Evolutionary conservation across 306 rosid species (phyloP), one percentile per base, ranked within the genome.

Genomic region (Quercus aquifolioides): DNA sequence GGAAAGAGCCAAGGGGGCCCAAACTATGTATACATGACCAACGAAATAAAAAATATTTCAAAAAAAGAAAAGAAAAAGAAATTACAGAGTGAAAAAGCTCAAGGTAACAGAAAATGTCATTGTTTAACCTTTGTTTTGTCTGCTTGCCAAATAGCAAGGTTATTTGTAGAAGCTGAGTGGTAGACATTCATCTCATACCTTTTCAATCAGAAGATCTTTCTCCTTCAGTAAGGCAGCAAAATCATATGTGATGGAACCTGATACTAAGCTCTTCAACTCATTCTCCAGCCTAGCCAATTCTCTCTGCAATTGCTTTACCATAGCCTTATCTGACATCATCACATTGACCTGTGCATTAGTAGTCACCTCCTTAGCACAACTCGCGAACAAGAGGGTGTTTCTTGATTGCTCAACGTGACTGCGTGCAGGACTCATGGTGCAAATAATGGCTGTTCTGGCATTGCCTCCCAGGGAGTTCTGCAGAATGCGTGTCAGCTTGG

Each of bases 391-490:
- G 52, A 94, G 85, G 41, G 99, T 89, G 83, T 92, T 94, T 82
- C 89, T 92, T 52, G 99, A 91, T 85, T 94, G 99, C 85, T 92
- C 97, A 68, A 85, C 85, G 35, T 94, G 97, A 73, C 91, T 84
- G 25, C 84, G 85, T 19, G 97, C 95, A 15, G 99, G 99, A 81
- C 94, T 94, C 79, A 92, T 82, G 3, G 99, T 94, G 83, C 99
- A 94, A 83, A 94, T 81, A 79, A 94, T 90, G 41, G 98, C 97
- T 73, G 97, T 92, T 89, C 98, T 91, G 55, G 97, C 90, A 81
- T 94, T 92, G 70, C 98, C 98, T 62, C 97, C 98, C 71, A 94
- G 85, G 49, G 97, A 94, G 76, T 92, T 94, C 31, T 94, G 99
- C 69, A 94, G 85, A 85, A 94, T 91, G 69, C 97, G 95, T 62